Conservation (phyloP, 345 rosid species). For the Hypericum perforatum region DNA sequence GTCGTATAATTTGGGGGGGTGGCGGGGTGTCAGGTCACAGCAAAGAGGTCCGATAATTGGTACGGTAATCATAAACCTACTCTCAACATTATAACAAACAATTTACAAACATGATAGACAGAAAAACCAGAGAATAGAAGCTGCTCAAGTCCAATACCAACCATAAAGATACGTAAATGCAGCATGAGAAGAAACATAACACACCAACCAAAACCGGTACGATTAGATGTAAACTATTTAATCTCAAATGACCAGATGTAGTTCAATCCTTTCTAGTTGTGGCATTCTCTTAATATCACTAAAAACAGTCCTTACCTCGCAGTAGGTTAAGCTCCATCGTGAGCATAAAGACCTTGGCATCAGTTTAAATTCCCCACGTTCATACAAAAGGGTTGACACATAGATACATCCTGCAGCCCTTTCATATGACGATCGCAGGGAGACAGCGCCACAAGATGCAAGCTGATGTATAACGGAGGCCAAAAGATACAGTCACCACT, state of each 20-base stretch:
- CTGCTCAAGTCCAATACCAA: not conserved
- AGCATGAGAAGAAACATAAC: no score
- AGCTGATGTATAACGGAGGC: constrained; percentile 16
- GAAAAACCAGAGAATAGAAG: no score
- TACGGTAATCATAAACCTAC: no score
- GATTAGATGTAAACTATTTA: no score
- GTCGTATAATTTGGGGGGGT: no score
- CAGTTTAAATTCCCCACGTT: constrained; percentile 27
- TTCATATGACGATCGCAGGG: constrained; percentile 45
- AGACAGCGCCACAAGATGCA: constrained; percentile 39
- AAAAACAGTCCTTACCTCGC: constrained; percentile 30
- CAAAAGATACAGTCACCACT: not conserved
- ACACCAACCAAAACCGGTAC: no score
- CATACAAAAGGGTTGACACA: constrained; percentile 41
- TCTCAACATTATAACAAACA: no score
- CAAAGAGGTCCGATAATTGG: no score
- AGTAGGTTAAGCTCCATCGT: constrained; percentile 33
- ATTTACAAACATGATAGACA: no score
- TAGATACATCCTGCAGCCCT: constrained; percentile 40
- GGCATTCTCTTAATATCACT: not conserved
- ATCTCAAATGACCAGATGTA: no score
- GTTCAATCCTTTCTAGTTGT: not conserved
- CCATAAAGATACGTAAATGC: not conserved
- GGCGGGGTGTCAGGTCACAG: no score
- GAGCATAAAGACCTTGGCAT: constrained; percentile 27